phyloP scores from a whole-genome alignment of 176 grass and related monocot species.

The barley (Hordeum vulgare) region MorexV3_pseudomolecules_assembly NC_058518.1:342057805-342058304 shows the following conservation, averaged over 20 bases:
- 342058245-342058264: constrained; percentile 34
- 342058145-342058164: neutral
- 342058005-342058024: neutral
- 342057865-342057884: neutral
- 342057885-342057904: neutral
- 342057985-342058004: neutral
- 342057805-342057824: neutral
- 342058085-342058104: neutral
- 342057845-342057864: neutral
- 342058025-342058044: constrained; percentile 1
- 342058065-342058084: neutral
- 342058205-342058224: constrained; percentile 9
- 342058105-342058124: neutral
- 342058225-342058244: constrained; percentile 45
- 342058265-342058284: constrained; percentile 16
- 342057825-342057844: neutral
- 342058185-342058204: constrained; percentile 30
- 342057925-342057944: constrained; percentile 29
- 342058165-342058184: constrained; percentile 17
- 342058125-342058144: neutral
- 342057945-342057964: constrained; percentile 23
- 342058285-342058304: constrained; percentile 21
- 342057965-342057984: neutral
- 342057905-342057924: neutral
- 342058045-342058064: neutral